A percentile compares a stretch with the other conserved stretches of the same genome.
Conservation (phyloP, 306 rosid genomes). For the Prunus mume region DNA sequence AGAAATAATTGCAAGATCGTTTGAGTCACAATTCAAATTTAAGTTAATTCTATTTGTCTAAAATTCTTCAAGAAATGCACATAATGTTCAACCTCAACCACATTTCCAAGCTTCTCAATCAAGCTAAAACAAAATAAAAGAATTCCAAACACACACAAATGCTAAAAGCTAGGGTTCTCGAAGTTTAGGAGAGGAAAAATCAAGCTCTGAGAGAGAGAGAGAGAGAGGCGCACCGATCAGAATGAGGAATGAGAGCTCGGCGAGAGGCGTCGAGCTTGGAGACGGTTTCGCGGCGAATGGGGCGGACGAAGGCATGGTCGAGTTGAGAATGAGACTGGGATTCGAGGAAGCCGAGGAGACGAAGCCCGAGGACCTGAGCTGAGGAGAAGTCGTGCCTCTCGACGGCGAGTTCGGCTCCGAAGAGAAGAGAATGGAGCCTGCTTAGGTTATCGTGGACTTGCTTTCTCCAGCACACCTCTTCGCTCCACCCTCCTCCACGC, state of each 20-base stretch:
- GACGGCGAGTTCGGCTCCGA: slow-evolving; percentile 64
- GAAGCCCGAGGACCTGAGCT: slow-evolving; percentile 63
- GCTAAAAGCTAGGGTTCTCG: slow-evolving; percentile 3
- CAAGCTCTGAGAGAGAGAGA: background rate
- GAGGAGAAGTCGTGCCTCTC: slow-evolving; percentile 51
- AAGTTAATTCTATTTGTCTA: background rate
- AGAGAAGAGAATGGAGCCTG: slow-evolving; percentile 80
- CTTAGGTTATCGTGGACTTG: slow-evolving; percentile 52
- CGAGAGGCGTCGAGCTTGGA: slow-evolving; percentile 51
- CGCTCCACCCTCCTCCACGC: slow-evolving; percentile 32
- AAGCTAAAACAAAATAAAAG: background rate
- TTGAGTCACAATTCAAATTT: background rate
- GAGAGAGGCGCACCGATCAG: slow-evolving; percentile 54
- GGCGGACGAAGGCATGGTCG: slow-evolving; percentile 61
- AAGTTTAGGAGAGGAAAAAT: background rate
- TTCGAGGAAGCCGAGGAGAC: slow-evolving; percentile 83
- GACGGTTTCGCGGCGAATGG: slow-evolving; percentile 59
- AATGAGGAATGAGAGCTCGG: slow-evolving; percentile 46
- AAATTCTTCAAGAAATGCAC: background rate
- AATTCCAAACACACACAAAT: background rate
- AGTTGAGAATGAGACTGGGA: slow-evolving; percentile 45
- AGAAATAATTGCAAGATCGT: background rate
- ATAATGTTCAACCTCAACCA: background rate
- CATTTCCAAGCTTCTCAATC: background rate
- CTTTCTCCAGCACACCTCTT: slow-evolving; percentile 55